Conservation (phyloP, 139 green algal species). For the Trebouxia sp. region DNA sequence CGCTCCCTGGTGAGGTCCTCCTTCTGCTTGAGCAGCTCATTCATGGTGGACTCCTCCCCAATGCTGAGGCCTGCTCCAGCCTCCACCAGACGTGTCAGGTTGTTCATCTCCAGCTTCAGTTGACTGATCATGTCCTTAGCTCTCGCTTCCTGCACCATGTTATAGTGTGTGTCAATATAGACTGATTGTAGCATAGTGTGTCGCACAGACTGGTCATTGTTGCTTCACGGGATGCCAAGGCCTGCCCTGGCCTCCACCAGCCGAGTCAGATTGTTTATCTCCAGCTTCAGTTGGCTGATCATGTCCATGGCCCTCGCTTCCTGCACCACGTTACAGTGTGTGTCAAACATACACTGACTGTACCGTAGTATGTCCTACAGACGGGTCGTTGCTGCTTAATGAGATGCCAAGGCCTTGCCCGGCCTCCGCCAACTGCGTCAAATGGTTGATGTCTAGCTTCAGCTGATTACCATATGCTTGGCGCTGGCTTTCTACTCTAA, state of each 20-base stretch:
- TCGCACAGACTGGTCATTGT: too few species aligned
- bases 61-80: conserved; percentile 74
- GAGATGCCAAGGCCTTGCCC: too few species aligned
- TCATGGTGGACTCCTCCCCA: conserved; percentile 78
- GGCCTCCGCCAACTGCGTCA: too few species aligned
- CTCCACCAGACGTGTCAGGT: conserved; percentile 82
- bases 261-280: conserved; percentile 82
- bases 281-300: conserved; percentile 82
- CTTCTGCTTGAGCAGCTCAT: conserved; percentile 79
- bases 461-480: too few species aligned
- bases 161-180: neutral
- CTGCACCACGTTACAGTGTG: too few species aligned
- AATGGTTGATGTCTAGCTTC: too few species aligned
- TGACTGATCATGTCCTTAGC: conserved; percentile 83
- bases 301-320: conserved; percentile 85
- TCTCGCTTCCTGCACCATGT: conserved; percentile 64
- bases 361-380: too few species aligned
- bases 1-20: conserved; percentile 80
- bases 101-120: conserved; percentile 86
- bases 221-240: too few species aligned
- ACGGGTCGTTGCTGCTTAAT: too few species aligned
- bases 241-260: conserved; percentile 81
- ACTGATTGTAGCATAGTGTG: too few species aligned
- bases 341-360: too few species aligned
- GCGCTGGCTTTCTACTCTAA: too few species aligned